Conservation (phyloP, 257 asterid genomes). For the Solanum habrochaites region DNA sequence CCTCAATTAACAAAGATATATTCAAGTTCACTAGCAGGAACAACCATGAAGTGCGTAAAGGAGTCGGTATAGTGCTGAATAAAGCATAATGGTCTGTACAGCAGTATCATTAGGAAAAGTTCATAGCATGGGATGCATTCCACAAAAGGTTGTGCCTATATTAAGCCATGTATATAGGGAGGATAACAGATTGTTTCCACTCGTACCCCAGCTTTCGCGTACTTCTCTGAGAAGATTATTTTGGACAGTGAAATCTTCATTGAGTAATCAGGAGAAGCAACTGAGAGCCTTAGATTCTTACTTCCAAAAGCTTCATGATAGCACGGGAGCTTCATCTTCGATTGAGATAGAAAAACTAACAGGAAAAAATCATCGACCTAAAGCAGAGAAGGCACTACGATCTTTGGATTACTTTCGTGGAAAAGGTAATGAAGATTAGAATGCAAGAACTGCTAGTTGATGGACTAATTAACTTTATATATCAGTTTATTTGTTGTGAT, state of each 20-base stretch:
- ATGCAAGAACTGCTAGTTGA: background rate
- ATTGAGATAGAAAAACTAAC: conserved; percentile 7
- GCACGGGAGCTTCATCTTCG: conserved; percentile 10
- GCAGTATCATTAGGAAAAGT: background rate
- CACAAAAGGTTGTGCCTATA: background rate
- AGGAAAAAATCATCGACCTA: conserved; percentile 6
- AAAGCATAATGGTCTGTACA: background rate
- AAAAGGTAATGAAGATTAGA: conserved; percentile 28
- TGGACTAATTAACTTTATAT: background rate
- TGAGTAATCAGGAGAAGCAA: conserved; percentile 37
- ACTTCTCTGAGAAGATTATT: conserved; percentile 11
- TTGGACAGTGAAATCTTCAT: conserved; percentile 16
- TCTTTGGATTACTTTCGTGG: conserved; percentile 35
- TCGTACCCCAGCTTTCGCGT: background rate
- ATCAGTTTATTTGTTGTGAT: background rate
- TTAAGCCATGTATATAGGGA: background rate
- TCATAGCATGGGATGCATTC: background rate
- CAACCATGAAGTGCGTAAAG: background rate
- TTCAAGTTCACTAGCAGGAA: background rate
- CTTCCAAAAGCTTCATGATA: conserved; percentile 37
- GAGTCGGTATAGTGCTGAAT: background rate
- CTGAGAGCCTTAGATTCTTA: conserved; percentile 50
- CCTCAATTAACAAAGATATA: background rate
- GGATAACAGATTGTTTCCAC: background rate
- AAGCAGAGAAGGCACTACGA: conserved; percentile 21